A percentile compares a stretch with the other conserved stretches of the same genome.
phyloP scores from a whole-genome alignment of 192 early-diverging fungal species.

The Coemansia sp. region DNA sequence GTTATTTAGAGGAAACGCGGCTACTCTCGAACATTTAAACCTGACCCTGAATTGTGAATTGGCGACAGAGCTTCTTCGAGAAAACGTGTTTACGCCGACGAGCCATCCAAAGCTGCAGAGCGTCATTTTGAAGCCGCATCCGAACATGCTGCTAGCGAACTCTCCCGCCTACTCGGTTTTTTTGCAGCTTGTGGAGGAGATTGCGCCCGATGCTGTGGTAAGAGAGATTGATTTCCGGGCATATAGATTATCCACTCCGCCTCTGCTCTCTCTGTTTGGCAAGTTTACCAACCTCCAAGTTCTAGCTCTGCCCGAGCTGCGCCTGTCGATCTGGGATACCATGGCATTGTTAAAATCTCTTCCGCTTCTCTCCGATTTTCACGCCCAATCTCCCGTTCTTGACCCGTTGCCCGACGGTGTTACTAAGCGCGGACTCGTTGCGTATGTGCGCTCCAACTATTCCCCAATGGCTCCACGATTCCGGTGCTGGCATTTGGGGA shows the following conservation, averaged over 20 bases:
- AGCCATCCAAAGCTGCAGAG: neutral
- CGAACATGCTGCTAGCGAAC: neutral
- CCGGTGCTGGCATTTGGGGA: neutral
- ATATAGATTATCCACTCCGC: neutral
- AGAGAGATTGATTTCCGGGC: neutral
- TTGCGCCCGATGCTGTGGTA: neutral
- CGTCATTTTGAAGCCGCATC: neutral
- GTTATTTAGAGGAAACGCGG: neutral
- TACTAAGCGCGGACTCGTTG: neutral
- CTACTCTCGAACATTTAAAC: neutral
- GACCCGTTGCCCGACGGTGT: neutral
- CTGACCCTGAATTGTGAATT: neutral
- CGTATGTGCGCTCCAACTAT: neutral
- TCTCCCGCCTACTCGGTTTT: neutral
- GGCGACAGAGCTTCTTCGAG: neutral
- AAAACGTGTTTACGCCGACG: neutral
- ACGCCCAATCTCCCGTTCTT: neutral
- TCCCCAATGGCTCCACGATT: neutral
- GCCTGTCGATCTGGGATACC: neutral
- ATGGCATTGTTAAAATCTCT: neutral
- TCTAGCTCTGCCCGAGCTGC: neutral
- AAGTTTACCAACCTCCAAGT: neutral
- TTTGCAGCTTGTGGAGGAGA: neutral
- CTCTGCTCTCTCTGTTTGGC: neutral
- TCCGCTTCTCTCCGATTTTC: neutral